A percentile compares a stretch with the other conserved stretches of the same genome.
phyloP scores from a whole-genome alignment of 495 filamentous ascomycete species.

The Penicillium silybi region DNA sequence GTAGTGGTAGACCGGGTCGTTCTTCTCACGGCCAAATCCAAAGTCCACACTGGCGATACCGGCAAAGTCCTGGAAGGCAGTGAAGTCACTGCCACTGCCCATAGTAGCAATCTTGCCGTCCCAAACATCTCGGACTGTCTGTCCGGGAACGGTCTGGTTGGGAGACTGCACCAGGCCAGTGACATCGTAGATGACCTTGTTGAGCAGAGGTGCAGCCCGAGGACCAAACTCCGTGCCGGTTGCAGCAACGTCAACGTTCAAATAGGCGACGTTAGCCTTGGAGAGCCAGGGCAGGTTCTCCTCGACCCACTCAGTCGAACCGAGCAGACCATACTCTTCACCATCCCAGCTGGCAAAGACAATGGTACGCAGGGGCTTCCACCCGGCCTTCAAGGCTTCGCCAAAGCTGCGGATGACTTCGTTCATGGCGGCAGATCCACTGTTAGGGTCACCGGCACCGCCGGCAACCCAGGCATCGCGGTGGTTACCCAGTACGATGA shows the following conservation, averaged over 20 bases:
- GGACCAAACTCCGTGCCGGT: slow-evolving; percentile 45
- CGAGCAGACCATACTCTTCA: slow-evolving; percentile 68
- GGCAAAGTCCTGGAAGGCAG: slow-evolving; percentile 69
- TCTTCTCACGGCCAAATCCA: slow-evolving; percentile 43
- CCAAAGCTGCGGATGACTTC: slow-evolving; percentile 84
- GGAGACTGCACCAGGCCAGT: slow-evolving; percentile 71
- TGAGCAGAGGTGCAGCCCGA: slow-evolving; percentile 66
- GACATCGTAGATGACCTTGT: slow-evolving; percentile 68
- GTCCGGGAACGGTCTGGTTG: slow-evolving; percentile 59
- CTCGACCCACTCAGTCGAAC: slow-evolving; percentile 71
- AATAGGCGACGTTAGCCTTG: slow-evolving; percentile 65
- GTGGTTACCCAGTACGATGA: slow-evolving; percentile 91
- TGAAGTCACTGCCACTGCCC: slow-evolving; percentile 71
- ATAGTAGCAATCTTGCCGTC: slow-evolving; percentile 59
- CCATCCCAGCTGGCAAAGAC: slow-evolving; percentile 75
- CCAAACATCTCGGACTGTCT: slow-evolving; percentile 66
- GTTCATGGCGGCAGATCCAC: slow-evolving; percentile 83
- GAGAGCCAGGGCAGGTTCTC: slow-evolving; percentile 85
- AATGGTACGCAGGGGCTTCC: slow-evolving; percentile 83
- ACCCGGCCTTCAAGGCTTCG: slow-evolving; percentile 66
- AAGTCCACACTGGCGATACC: slow-evolving; percentile 65
- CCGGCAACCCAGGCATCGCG: slow-evolving; percentile 92
- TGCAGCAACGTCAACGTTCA: slow-evolving; percentile 68
- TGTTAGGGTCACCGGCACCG: slow-evolving; percentile 80
- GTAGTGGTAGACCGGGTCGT: slow-evolving; percentile 65